Conservation (phyloP, 129 eudicot species). For the Oenanthe sinensis region DNA sequence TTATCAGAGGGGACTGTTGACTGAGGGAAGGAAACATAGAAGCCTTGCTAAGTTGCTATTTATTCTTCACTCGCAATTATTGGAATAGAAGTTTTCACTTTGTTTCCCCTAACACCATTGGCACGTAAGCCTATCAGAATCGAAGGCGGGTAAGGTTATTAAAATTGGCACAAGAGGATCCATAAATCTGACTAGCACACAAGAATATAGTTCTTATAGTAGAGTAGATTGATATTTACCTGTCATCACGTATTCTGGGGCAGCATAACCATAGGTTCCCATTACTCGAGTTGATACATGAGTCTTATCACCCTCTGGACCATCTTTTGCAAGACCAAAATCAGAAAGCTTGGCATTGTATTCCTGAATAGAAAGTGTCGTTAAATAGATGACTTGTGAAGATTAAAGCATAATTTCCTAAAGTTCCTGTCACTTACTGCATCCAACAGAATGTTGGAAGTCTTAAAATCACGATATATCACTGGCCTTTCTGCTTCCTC, state of each 20-base stretch:
- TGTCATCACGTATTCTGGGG: constrained; percentile 95
- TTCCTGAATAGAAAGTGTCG: constrained; percentile 39
- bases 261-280: constrained; percentile 98
- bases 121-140: too few species aligned
- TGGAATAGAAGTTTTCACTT: neutral
- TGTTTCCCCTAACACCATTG: neutral
- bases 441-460: constrained; percentile 86
- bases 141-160: too few species aligned
- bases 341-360: constrained; percentile 95
- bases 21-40: neutral
- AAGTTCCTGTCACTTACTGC: constrained; percentile 46
- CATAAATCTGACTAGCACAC: neutral
- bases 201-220: neutral
- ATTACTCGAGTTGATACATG: constrained; percentile 95
- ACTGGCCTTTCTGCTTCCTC: constrained; percentile 94
- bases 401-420: neutral
- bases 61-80: neutral
- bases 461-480: constrained; percentile 93
- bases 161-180: neutral
- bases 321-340: constrained; percentile 97
- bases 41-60: neutral
- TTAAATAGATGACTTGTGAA: constrained; percentile 1
- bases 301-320: constrained; percentile 93
- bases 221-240: constrained; percentile 30
- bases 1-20: neutral